These are phyloP conservation scores for Gymnopilus dilepis DNA, from an alignment of 768 basidiomycete genomes.

Conservation along the genomic window DNA sequence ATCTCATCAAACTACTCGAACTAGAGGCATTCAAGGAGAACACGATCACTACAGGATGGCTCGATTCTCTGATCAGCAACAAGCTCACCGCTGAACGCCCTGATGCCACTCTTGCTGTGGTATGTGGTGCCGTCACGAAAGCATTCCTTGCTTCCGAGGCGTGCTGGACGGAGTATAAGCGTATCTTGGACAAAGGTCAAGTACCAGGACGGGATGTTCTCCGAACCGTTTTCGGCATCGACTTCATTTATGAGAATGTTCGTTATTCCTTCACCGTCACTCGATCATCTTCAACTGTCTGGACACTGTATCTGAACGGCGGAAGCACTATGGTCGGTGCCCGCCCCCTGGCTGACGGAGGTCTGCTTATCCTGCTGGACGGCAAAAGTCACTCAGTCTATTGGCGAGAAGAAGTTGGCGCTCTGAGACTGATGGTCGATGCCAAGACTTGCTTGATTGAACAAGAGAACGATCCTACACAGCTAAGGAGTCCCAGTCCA, in stretches of 20 bases:
- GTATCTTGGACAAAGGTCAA: constrained; percentile 96
- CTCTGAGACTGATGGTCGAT: constrained; percentile 90
- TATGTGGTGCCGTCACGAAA: constrained; percentile 96
- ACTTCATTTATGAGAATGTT: constrained; percentile 96
- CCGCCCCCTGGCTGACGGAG: constrained; percentile 92
- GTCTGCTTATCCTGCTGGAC: constrained; percentile 88
- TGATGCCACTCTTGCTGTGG: constrained; percentile 89
- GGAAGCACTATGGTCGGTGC: constrained; percentile 92
- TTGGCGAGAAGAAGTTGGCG: constrained; percentile 98
- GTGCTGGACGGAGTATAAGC: constrained; percentile 92
- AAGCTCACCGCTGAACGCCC: constrained; percentile 98
- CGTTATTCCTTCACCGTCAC: constrained; percentile 97
- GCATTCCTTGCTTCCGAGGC: constrained; percentile 89
- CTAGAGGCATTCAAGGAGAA: constrained; percentile 96
- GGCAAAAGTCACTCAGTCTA: constrained; percentile 97
- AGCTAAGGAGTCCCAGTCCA: constrained; percentile 93
- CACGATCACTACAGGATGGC: constrained; percentile 98
- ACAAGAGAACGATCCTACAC: constrained; percentile 99
- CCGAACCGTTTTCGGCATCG: constrained; percentile 95
- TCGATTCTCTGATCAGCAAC: constrained; percentile 95
- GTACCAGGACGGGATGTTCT: constrained; percentile 93
- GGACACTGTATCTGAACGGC: constrained; percentile 97
- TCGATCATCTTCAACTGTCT: constrained; percentile 84
- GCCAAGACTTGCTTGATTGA: constrained; percentile 98
- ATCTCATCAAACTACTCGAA: constrained; percentile 96